Base-by-base conservation (phyloP, 495 filamentous ascomycete species). In the Neurospora pannonica region DNA sequence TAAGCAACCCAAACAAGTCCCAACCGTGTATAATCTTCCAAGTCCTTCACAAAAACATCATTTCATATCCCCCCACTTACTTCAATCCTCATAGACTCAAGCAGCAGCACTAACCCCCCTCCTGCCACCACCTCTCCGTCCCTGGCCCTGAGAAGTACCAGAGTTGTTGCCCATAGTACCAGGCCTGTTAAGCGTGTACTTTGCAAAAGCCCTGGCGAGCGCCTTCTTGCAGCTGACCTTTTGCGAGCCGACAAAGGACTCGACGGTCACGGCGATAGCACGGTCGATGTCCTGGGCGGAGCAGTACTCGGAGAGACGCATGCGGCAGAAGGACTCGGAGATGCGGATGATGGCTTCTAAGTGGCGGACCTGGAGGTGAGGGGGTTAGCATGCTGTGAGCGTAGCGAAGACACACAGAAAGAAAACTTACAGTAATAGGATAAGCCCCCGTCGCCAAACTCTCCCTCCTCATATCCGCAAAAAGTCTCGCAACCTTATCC, bases 201-300 rank as follows among this genome's bases (percentile, higher is more conserved):
- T 99, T 74, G 97, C 95, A 89, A 99, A 99, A 19, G 97, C 95
- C 74, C 97, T 87, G 13, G 93, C 93, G 71, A 99, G 89, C 38
- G 96, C 94, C 88, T 97, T 98, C 90, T 98, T 99, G 84, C 92
- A 94, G 86, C 92, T 95, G 77, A 98, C 91, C 85, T 99, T 99
- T 83, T 99, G 97, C 75, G 92, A 94, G 74, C 94, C 93, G 37
- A 99, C 93, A 81, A 99, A 99, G 28, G 91, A 94, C 70, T 99
- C 95, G 13, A 99, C 94, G 1, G 96, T 97, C 17, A 98, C 97
- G 8, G 94, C 94, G 78, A 99, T 98, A 70, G 96, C 97, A 72
- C 96, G 92, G 83, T 99, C 97, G 74, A 99, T 97, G 80, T 99
- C 97, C 74, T 91, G 89, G 19, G 91, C 81, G 9, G 91, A 91